Percentiles rank a stretch among this genome's conserved stretches.
Conservation (phyloP, 1,284 basidiomycete genomes). For the Fistulina hepatica region DNA sequence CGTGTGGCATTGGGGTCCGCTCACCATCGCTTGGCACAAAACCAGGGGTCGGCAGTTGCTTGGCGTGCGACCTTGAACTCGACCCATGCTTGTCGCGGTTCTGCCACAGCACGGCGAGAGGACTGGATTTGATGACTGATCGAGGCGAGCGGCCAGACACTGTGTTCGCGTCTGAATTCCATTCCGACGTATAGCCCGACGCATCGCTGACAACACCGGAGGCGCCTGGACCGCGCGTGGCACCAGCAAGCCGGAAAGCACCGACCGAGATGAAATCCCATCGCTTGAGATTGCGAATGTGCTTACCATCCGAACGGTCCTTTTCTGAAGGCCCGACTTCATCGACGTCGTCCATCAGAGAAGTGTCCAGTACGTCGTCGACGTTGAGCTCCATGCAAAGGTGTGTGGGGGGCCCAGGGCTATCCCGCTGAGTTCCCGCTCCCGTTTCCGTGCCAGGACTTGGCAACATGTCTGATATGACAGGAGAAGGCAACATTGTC, state of each 20-base stretch:
- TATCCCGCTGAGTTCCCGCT: no score
- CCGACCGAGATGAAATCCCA: constrained; percentile 70
- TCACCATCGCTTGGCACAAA: constrained; percentile 45
- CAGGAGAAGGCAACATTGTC: constrained; percentile 18
- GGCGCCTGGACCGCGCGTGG: no score
- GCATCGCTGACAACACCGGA: constrained; percentile 26
- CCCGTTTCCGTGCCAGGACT: no score
- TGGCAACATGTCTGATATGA: constrained; percentile 21
- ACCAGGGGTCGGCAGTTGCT: constrained; percentile 24
- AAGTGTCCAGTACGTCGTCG: constrained; percentile 71
- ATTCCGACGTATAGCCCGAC: constrained; percentile 22
- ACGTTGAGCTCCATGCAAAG: constrained; percentile 58
- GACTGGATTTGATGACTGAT: constrained; percentile 24
- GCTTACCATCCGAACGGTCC: constrained; percentile 14
- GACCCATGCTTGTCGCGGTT: constrained; percentile 22
- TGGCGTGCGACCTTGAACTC: constrained; percentile 13
- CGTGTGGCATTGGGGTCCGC: constrained; percentile 33
- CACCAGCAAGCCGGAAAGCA: constrained; percentile 59
- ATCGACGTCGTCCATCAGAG: constrained; percentile 47
- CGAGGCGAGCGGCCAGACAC: constrained; percentile 29
- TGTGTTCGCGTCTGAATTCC: constrained; percentile 28
- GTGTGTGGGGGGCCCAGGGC: no score
- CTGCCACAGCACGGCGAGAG: constrained; percentile 47
- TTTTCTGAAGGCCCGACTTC: constrained; percentile 14
- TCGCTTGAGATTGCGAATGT: constrained; percentile 37